Base-by-base conservation (phyloP, 768 basidiomycete species). In the Suillus variegatus region DNA sequence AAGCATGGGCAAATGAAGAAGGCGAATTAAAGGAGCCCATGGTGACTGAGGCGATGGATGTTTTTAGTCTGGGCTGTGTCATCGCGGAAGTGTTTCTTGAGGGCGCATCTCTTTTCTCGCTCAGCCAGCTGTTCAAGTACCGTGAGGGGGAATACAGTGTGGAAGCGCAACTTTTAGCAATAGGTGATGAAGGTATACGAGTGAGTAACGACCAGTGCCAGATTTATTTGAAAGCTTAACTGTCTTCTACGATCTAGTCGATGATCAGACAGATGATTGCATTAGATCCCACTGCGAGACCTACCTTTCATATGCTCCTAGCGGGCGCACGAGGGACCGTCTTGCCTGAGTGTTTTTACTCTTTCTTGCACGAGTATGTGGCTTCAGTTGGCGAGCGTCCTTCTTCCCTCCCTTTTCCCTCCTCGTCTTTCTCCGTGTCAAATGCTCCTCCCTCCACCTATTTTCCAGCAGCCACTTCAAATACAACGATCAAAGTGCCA, bases 21-120 rank as follows among this genome's bases (percentile, higher is more conserved):
- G 76, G 74, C 22, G 74, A 73, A 22, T 88, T 87, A 75, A 79
- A 90, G 52, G 92, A 97, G 66, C 90, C 88, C 2, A 88, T 84
- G 69, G 90, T 98, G 32, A 96, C 95, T 1, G 95, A 99, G 77
- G 85, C 92, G 4, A 99, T 99, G 97, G 97, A 99, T 75, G 92
- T 95, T 60, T 99, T 99, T 73, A 94, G 95, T 68, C 86, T 86
- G 0, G 97, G 97, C 28, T 98, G 97, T 74, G 95, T 98, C 16
- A 86, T 99, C 43, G 94, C 95, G 1, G 97, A 99, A 77, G 83
- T 99, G 67, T 99, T 97, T 80, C 82, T 95, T 65, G 97, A 99
- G 73, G 97, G 97, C 2, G 89, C 93, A 0, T 92, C 92, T 3
- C 82, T 97, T 61, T 99, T 99, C 80, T 94, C 92, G 0, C 83